These are phyloP conservation scores for Acanthochlamys bracteata DNA, from an alignment of 106 monocot species.

Conservation along the genomic window DNA sequence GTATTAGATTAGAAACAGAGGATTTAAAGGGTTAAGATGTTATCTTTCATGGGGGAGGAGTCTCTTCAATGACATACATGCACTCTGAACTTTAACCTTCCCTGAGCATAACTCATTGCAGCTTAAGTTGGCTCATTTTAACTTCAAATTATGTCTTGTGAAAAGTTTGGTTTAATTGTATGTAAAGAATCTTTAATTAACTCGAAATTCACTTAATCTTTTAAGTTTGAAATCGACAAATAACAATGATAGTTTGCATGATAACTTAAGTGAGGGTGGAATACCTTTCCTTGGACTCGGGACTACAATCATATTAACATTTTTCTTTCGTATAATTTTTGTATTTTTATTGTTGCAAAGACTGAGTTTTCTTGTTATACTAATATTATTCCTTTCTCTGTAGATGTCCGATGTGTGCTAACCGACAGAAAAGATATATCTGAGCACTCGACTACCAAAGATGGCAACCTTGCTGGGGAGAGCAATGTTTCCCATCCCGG, in stretches of 20 bases:
- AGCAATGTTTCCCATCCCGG: constrained; percentile 11
- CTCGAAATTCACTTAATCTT: too few relatives aligned
- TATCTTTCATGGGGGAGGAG: too few relatives aligned
- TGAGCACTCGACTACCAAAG: background rate
- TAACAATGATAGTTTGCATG: background rate
- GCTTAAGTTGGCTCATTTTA: too few relatives aligned
- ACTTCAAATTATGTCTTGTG: too few relatives aligned
- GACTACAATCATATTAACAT: background rate
- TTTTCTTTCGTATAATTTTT: background rate
- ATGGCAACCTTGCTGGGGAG: background rate
- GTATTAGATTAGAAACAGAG: too few relatives aligned
- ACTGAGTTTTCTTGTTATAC: background rate
- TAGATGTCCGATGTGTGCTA: background rate
- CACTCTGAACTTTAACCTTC: too few relatives aligned
- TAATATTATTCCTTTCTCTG: background rate
- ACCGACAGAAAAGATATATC: background rate
- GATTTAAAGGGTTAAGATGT: too few relatives aligned
- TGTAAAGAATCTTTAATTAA: too few relatives aligned
- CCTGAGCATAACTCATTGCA: too few relatives aligned
- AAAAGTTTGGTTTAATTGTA: too few relatives aligned
- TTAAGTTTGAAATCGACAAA: background rate
- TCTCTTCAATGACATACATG: too few relatives aligned
- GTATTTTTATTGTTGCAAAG: background rate
- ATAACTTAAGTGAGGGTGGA: background rate
- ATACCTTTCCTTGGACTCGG: background rate